A percentile compares a stretch with the other conserved stretches of the same genome.
These are phyloP conservation scores for Solanum boliviense DNA, from an alignment of 257 asterid species.

Conservation along the genomic window DNA sequence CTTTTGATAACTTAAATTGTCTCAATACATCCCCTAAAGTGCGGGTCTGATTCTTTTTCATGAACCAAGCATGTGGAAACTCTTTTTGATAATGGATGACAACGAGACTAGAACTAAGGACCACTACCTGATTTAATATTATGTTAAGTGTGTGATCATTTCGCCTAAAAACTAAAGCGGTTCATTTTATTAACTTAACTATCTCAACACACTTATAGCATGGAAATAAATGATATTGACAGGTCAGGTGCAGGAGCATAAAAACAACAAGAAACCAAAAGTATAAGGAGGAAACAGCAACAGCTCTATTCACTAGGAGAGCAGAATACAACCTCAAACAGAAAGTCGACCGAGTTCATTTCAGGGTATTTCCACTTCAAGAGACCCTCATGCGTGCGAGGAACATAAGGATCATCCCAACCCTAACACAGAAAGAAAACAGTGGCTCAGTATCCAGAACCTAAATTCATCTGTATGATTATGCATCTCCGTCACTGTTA, in stretches of 20 bases:
- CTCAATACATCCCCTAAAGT: not conserved
- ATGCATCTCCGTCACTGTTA: not conserved
- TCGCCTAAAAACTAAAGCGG: not conserved
- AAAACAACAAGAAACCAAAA: not conserved
- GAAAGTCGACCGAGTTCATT: slow-evolving; percentile 95
- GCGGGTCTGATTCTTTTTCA: not conserved
- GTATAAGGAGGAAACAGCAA: not conserved
- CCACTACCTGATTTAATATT: not conserved
- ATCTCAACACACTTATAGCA: not conserved
- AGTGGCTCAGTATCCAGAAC: not conserved
- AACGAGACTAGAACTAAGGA: not conserved
- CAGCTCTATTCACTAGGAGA: not conserved
- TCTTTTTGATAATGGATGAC: not conserved
- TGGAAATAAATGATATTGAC: not conserved
- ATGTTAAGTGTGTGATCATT: not conserved
- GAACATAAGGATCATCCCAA: slow-evolving; percentile 97
- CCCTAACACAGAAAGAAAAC: slow-evolving; percentile 38
- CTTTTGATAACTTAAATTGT: not conserved
- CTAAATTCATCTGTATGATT: not conserved
- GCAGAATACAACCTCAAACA: slow-evolving; percentile 67
- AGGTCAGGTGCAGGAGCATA: not conserved
- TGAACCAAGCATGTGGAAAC: not conserved
- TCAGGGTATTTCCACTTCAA: slow-evolving; percentile 95
- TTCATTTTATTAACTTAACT: not conserved
- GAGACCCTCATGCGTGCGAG: slow-evolving; percentile 95